Evolutionary conservation across 305 asterid genomes (phyloP), one percentile per base, ranked within the genome.

Genomic region (Solanum aculeatissimum): DNA sequence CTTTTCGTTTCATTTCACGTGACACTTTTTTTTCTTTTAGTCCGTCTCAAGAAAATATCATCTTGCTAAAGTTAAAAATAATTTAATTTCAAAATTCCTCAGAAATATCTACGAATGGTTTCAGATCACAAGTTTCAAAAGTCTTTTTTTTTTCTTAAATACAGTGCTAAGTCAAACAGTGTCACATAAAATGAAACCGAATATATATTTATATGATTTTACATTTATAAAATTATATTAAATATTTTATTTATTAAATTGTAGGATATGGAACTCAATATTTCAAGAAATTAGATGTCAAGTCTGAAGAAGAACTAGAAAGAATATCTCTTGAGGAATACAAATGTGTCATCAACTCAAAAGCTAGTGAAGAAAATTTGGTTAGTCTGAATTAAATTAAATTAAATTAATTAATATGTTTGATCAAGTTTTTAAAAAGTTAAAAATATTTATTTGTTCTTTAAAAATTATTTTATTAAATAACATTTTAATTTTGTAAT

Each of bases 311-410:
- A 4, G 86, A 81, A 66, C 63, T 84, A 3, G 85, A 71, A 23
- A 87, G 79, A 65, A 58, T 87, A 16, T 43, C 85, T 84, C 83
- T 84, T 12, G 89, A 81, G n/a, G 87, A 89, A 66, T 88, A 93
- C 85, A 91, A 79, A 62, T 81, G 84, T 68, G 86, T 92, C 58
- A 89, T 92, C 45, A 91, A 93, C 88, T 91, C 97, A 4, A 93
- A 93, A 88, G 87, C 47, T 86, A 86, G 2, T 49, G 91, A 87
- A 86, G 96, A 93, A 81, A 79, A 82, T 81, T 71, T 92, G 95
- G 98, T 94, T 16, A 58, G 93, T 84, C 3, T 0, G 2, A 75
- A 75, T 23, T 14, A 68, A 68, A 35, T 68, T 68, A 32, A 32
- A 65, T 29, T 35, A 16, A 35, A 57, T n/a, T 68, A 66, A 14